Conservation (phyloP, 345 rosid species). For the Bruguiera parviflora region DNA sequence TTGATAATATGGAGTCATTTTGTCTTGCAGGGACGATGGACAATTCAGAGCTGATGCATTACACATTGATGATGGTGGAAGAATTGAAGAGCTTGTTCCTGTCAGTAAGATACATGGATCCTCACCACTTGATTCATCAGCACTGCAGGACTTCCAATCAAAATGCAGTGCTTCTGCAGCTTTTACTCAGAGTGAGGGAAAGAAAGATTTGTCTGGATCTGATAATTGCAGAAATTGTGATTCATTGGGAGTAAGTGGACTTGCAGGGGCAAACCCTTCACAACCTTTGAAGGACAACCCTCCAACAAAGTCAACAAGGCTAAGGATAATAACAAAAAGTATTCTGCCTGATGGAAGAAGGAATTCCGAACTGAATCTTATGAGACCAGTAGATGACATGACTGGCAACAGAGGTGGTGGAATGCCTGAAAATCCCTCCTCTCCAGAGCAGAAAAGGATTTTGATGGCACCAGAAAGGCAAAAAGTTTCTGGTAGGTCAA, state of each 20-base stretch:
- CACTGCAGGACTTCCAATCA: conserved; percentile 8
- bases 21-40: conserved; percentile 50
- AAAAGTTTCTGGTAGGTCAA: conserved; percentile 31
- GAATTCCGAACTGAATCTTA: conserved; percentile 35
- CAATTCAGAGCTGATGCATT: conserved; percentile 25
- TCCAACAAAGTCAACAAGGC: conserved; percentile 44
- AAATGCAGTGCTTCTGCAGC: conserved; percentile 18
- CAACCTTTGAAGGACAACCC: conserved; percentile 38
- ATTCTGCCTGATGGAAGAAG: conserved; percentile 32
- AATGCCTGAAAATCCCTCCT: conserved; percentile 25
- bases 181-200: conserved; percentile 5
- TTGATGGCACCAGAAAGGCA: conserved; percentile 20
- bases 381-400: conserved; percentile 32
- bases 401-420: conserved; percentile 25
- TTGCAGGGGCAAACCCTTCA: conserved; percentile 27
- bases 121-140: conserved; percentile 15
- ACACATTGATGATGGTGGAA: conserved; percentile 20
- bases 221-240: conserved; percentile 13
- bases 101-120: conserved; percentile 21
- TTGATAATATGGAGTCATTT: conserved; percentile 16
- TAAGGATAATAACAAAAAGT: conserved; percentile 54
- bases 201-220: conserved; percentile 15
- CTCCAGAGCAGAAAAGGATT: conserved; percentile 20
- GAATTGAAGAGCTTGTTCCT: conserved; percentile 18
- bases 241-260: conserved; percentile 16